These are phyloP conservation scores for Pyronema domesticum DNA, from an alignment of 495 filamentous ascomycete species.

Conservation along the genomic window DNA sequence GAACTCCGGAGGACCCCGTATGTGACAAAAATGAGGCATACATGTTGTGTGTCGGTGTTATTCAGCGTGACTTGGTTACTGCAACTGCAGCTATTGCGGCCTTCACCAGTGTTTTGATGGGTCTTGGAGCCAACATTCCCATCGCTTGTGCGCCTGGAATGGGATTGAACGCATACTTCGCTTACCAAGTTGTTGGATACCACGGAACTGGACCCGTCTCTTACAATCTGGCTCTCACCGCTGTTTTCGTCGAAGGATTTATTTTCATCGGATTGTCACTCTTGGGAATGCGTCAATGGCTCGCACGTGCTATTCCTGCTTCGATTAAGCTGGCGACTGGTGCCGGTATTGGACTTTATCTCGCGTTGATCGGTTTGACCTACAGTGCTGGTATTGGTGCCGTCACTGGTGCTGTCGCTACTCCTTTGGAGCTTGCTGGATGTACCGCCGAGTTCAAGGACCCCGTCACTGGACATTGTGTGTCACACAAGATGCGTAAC, in stretches of 20 bases:
- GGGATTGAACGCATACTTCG: constrained; percentile 72
- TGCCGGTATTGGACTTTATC: constrained; percentile 62
- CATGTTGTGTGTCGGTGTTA: constrained; percentile 41
- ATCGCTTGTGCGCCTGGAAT: constrained; percentile 66
- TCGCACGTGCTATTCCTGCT: constrained; percentile 55
- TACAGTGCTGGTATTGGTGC: constrained; percentile 65
- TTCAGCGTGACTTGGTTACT: constrained; percentile 61
- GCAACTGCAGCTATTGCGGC: constrained; percentile 61
- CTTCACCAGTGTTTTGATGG: constrained; percentile 37
- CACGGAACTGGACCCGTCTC: constrained; percentile 50
- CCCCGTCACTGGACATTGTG: constrained; percentile 15
- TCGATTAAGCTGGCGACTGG: constrained; percentile 73
- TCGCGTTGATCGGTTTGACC: constrained; percentile 62
- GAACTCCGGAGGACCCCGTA: constrained; percentile 29
- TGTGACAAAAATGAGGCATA: constrained; percentile 43
- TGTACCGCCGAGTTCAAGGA: constrained; percentile 30
- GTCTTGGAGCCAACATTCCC: constrained; percentile 49
- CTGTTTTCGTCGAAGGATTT: constrained; percentile 62
- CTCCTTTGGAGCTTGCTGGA: constrained; percentile 52
- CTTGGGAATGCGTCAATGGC: constrained; percentile 64
- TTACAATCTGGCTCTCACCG: constrained; percentile 53
- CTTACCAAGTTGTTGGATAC: constrained; percentile 61
- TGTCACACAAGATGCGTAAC: constrained; percentile 47
- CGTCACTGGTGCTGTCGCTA: constrained; percentile 38
- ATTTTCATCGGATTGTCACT: constrained; percentile 40